These are phyloP conservation scores for Musa schizocarpa DNA, from an alignment of 176 grass and related monocot species.

Conservation along the genomic window DNA sequence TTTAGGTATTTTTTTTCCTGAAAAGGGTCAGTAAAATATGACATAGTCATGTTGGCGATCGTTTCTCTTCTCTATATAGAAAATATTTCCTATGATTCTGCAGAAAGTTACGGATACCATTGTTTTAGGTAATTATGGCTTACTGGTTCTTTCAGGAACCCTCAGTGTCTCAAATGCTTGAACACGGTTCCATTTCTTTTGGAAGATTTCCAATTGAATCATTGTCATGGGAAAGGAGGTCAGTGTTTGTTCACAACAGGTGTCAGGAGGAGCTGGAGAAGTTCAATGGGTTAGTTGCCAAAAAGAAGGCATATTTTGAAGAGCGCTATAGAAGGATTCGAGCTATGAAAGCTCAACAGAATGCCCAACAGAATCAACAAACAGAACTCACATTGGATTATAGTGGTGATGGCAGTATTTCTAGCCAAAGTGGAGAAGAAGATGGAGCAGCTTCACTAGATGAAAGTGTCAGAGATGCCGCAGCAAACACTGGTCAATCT, in stretches of 20 bases:
- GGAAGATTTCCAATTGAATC: constrained; percentile 86
- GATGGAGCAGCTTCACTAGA: constrained; percentile 27
- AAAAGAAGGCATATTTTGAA: constrained; percentile 98
- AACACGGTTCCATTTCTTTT: constrained; percentile 93
- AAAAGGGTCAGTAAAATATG: not conserved
- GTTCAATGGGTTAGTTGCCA: constrained; percentile 92
- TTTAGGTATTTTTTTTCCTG: too few relatives aligned
- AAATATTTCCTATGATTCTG: not conserved
- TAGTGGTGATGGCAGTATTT: constrained; percentile 80
- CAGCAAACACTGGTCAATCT: constrained; percentile 25
- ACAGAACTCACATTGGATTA: constrained; percentile 87
- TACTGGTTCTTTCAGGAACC: constrained; percentile 40
- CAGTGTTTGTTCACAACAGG: constrained; percentile 80
- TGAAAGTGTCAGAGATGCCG: constrained; percentile 37
- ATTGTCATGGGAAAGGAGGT: constrained; percentile 94
- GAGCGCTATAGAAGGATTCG: constrained; percentile 88
- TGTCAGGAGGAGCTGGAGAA: constrained; percentile 92
- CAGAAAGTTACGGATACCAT: not conserved
- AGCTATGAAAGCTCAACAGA: constrained; percentile 81
- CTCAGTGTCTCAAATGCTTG: constrained; percentile 69
- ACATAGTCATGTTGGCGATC: not conserved
- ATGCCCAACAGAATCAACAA: constrained; percentile 75
- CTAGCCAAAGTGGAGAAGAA: constrained; percentile 66
- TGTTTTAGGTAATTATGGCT: not conserved
- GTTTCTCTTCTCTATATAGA: not conserved